These are phyloP conservation scores for Diophrys sp. DNA, from an alignment of 73 alveolate species.

Conservation along the genomic window DNA sequence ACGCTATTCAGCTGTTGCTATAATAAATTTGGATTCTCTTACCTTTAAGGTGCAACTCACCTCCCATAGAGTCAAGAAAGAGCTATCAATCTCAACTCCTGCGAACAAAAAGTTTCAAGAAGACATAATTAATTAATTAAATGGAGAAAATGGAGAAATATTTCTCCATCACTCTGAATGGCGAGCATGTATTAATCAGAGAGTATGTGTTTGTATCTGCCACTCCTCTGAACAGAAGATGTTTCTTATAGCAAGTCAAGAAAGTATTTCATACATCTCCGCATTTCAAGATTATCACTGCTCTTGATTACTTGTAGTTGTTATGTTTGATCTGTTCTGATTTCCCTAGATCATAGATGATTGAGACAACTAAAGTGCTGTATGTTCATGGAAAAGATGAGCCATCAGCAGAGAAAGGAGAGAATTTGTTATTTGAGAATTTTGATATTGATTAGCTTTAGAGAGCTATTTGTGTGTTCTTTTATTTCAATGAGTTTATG, in stretches of 20 bases:
- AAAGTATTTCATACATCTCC: conserved; percentile 74
- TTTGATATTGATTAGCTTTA: conserved; percentile 52
- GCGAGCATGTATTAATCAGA: conserved; percentile 71
- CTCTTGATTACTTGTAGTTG: conserved; percentile 70
- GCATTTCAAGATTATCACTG: conserved; percentile 59
- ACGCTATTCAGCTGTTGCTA: too few relatives aligned
- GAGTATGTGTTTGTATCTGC: conserved; percentile 71
- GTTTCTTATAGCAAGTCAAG: conserved; percentile 62
- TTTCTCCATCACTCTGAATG: conserved; percentile 58
- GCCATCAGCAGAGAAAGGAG: conserved; percentile 37
- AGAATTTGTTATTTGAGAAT: conserved; percentile 50
- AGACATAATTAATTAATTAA: too few relatives aligned
- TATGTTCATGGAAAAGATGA: conserved; percentile 41
- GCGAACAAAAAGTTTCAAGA: too few relatives aligned
- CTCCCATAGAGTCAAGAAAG: too few relatives aligned
- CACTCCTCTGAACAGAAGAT: conserved; percentile 65
- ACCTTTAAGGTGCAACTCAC: too few relatives aligned
- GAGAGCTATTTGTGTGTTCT: conserved; percentile 58
- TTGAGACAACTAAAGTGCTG: conserved; percentile 51
- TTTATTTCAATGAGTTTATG: conserved; percentile 40
- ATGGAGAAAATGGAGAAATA: too few relatives aligned
- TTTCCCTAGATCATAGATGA: conserved; percentile 66
- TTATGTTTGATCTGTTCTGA: conserved; percentile 70
- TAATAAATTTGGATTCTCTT: too few relatives aligned
- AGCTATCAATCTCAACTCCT: too few relatives aligned